Evolutionary conservation across 2,329 filamentous ascomycete species (phyloP).

Genomic region (Paecilomyces fulvus): DNA sequence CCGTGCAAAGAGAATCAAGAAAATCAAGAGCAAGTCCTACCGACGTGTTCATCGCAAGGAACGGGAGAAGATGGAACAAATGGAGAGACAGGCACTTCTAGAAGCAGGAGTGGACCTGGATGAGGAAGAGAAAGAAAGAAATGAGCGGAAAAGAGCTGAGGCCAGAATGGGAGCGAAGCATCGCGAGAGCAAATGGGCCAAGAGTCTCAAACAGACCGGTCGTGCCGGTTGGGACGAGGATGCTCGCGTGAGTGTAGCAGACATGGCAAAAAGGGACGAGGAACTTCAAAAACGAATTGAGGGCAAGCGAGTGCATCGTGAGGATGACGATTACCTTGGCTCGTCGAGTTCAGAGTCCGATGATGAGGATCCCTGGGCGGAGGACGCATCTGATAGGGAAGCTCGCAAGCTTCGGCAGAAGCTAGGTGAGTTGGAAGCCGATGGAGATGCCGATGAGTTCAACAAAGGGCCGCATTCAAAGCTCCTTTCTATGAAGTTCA

Average conservation of each 20-base stretch:
- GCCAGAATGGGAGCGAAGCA: conserved; percentile 81
- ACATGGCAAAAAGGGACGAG: conserved; percentile 75
- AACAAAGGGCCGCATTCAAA: conserved; percentile 49
- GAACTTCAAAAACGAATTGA: conserved; percentile 73
- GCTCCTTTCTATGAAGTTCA: conserved; percentile 82
- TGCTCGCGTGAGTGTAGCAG: conserved; percentile 65
- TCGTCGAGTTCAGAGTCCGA: conserved; percentile 56
- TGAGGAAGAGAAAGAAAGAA: conserved; percentile 56
- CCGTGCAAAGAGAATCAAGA: conserved; percentile 86
- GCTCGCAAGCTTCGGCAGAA: conserved; percentile 31
- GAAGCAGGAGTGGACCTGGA: conserved; percentile 53
- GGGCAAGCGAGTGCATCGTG: conserved; percentile 57
- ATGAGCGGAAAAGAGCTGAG: conserved; percentile 68
- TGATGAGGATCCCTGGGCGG: conserved; percentile 51
- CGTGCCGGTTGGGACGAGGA: conserved; percentile 83
- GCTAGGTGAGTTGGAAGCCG: conserved; percentile 42
- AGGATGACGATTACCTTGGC: conserved; percentile 46
- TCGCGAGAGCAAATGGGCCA: conserved; percentile 86
- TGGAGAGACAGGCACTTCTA: conserved; percentile 49
- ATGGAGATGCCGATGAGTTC: conserved; percentile 30
- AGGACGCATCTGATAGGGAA: conserved; percentile 31
- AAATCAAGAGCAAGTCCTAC: conserved; percentile 97
- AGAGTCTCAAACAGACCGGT: conserved; percentile 68
- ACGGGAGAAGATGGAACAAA: conserved; percentile 50
- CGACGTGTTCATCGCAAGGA: conserved; percentile 84